Conservation (phyloP, 176 grass and related monocot species). For the Triticum urartu region DNA sequence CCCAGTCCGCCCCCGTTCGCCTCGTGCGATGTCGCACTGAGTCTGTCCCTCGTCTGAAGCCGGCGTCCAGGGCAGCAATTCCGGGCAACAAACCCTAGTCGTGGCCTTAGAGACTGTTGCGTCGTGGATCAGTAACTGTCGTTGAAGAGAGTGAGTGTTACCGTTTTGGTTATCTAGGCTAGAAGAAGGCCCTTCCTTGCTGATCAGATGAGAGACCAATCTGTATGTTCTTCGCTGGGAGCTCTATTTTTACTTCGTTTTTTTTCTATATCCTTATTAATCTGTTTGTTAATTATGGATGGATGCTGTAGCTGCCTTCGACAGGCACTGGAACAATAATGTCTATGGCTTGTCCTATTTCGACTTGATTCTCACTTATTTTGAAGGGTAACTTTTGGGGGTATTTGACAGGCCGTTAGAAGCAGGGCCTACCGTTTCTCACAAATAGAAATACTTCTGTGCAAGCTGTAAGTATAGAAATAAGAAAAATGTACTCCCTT, state of each 20-base stretch:
- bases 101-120: constrained; percentile 16
- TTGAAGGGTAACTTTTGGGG: not conserved
- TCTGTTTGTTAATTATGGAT: constrained; percentile 33
- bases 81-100: constrained; percentile 29
- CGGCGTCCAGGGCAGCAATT: constrained; percentile 7
- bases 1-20: constrained; percentile 68
- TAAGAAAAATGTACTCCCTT: too few species aligned
- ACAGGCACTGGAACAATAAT: constrained; percentile 44
- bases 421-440: too few species aligned
- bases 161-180: constrained; percentile 48
- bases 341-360: not conserved
- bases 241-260: constrained; percentile 22
- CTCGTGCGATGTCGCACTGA: constrained; percentile 61
- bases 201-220: constrained; percentile 26
- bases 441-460: too few species aligned
- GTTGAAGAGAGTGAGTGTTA: constrained; percentile 43
- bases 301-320: constrained; percentile 35
- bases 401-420: too few species aligned
- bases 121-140: constrained; percentile 23
- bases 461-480: too few species aligned
- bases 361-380: not conserved
- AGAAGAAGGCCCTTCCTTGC: constrained; percentile 37
- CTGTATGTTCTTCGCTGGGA: constrained; percentile 11
- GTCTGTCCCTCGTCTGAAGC: not conserved
- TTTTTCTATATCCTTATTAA: not conserved